A percentile compares a stretch with the other conserved stretches of the same genome.
Conservation (phyloP, 2,329 filamentous ascomycete species). For the Eurotiales sp. region DNA sequence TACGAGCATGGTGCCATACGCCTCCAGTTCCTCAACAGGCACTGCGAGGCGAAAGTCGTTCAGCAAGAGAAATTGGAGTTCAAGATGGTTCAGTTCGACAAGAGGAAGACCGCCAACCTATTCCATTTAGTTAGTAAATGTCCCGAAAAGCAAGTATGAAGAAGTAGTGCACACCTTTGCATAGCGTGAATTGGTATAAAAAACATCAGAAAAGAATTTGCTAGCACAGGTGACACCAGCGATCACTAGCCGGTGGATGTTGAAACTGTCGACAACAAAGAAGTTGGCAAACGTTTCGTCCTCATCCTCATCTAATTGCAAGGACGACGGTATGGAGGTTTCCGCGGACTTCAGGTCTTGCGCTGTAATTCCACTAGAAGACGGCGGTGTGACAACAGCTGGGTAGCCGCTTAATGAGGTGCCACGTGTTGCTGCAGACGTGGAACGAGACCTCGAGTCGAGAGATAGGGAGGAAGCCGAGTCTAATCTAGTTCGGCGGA, state of each 20-base stretch:
- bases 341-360: constrained; percentile 30
- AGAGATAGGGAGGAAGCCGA: constrained; percentile 18
- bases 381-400: constrained; percentile 35
- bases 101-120: constrained; percentile 92
- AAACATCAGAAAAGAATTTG: constrained; percentile 99
- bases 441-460: constrained; percentile 4
- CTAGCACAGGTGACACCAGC: constrained; percentile 96
- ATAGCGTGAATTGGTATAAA: constrained; percentile 98
- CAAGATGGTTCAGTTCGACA: constrained; percentile 89
- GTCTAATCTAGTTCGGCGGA: constrained; percentile 41
- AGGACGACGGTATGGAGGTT: constrained; percentile 30
- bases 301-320: constrained; percentile 39
- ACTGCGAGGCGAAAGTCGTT: constrained; percentile 96
- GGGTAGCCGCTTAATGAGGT: constrained; percentile 21
- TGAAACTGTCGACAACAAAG: constrained; percentile 98
- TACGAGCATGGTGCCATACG: constrained; percentile 96
- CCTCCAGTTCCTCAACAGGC: constrained; percentile 90
- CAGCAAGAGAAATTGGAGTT: constrained; percentile 89
- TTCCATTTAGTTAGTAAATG: neutral
- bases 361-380: constrained; percentile 31
- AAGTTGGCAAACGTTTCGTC: constrained; percentile 61
- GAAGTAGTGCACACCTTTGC: constrained; percentile 69
- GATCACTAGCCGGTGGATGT: constrained; percentile 95
- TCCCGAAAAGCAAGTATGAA: too few relatives aligned
- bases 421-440: constrained; percentile 15